These are phyloP conservation scores for Helminthosporium solani DNA, from an alignment of 2,329 filamentous ascomycete species.

Conservation along the genomic window DNA sequence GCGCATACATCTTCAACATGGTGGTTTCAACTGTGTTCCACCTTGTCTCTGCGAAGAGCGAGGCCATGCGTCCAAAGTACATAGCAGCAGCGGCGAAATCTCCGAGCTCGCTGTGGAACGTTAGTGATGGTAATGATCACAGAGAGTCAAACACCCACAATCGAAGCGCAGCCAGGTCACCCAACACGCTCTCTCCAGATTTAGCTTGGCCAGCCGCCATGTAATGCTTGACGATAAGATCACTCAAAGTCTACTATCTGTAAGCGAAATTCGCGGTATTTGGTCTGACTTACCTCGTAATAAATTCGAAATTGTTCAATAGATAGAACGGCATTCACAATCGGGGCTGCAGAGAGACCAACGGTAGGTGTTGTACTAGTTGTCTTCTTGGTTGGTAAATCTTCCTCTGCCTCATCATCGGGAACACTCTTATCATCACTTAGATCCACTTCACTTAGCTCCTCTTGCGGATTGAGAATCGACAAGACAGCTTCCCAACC, in stretches of 20 bases:
- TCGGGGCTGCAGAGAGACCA: slow-evolving; percentile 31
- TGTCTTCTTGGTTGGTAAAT: slow-evolving; percentile 5
- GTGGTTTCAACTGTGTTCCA: slow-evolving; percentile 81
- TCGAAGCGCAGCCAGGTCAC: slow-evolving; percentile 83
- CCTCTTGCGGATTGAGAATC: slow-evolving; percentile 23
- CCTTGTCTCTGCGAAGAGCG: slow-evolving; percentile 73
- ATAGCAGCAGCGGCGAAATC: slow-evolving; percentile 73
- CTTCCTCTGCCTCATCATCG: slow-evolving; percentile 15
- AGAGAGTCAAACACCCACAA: too few relatives aligned
- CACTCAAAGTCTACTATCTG: slow-evolving; percentile 78
- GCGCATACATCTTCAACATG: slow-evolving; percentile 82
- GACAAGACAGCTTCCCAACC: slow-evolving; percentile 62
- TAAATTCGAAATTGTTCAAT: slow-evolving; percentile 42
- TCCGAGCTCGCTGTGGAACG: slow-evolving; percentile 64
- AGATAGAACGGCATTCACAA: slow-evolving; percentile 38
- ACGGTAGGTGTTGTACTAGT: slow-evolving; percentile 15
- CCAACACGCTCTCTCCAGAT: slow-evolving; percentile 73
- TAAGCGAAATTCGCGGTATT: too few relatives aligned
- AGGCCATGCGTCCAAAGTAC: slow-evolving; percentile 76
- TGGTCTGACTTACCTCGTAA: too few relatives aligned
- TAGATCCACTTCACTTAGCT: slow-evolving; percentile 43
- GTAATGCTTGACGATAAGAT: slow-evolving; percentile 80
- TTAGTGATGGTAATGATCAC: too few relatives aligned
- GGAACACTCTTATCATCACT: slow-evolving; percentile 19
- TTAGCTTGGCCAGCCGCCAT: slow-evolving; percentile 75